phyloP scores from a whole-genome alignment of 768 basidiomycete species.

The Boletus sp. region DNA sequence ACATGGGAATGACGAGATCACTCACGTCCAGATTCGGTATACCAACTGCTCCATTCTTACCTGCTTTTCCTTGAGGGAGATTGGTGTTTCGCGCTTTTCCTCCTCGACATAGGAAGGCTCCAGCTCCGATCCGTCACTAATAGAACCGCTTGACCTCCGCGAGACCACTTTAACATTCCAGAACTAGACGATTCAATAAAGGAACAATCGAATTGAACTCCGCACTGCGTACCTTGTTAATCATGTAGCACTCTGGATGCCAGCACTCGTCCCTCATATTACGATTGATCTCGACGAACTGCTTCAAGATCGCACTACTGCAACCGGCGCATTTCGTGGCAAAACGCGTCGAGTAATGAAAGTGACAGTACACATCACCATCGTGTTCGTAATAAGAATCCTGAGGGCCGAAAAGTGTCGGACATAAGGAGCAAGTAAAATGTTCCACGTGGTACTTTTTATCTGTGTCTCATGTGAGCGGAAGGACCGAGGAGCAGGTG shows the following conservation, averaged over 20 bases:
- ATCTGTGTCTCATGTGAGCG: constrained; percentile 48
- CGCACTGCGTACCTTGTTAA: constrained; percentile 77
- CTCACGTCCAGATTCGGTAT: constrained; percentile 98
- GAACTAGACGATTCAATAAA: constrained; percentile 55
- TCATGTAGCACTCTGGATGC: constrained; percentile 99
- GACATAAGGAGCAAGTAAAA: constrained; percentile 96
- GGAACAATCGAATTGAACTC: background rate
- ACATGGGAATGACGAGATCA: constrained; percentile 3
- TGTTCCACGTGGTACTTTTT: constrained; percentile 99
- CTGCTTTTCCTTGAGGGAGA: constrained; percentile 85
- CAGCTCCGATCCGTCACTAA: constrained; percentile 50
- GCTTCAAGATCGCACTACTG: constrained; percentile 95
- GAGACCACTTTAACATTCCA: constrained; percentile 97
- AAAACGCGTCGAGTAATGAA: constrained; percentile 98
- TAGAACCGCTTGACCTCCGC: constrained; percentile 63
- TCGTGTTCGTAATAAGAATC: constrained; percentile 99
- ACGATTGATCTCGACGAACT: constrained; percentile 99
- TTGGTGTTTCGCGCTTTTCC: constrained; percentile 76
- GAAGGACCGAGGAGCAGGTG: background rate
- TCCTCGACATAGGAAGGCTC: constrained; percentile 67
- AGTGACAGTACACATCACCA: constrained; percentile 97
- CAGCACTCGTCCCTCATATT: constrained; percentile 99
- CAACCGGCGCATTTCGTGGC: constrained; percentile 99
- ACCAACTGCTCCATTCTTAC: constrained; percentile 95
- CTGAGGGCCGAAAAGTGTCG: constrained; percentile 94